Conservation (phyloP, 257 asterid species). For the Paulownia fortunei region DNA sequence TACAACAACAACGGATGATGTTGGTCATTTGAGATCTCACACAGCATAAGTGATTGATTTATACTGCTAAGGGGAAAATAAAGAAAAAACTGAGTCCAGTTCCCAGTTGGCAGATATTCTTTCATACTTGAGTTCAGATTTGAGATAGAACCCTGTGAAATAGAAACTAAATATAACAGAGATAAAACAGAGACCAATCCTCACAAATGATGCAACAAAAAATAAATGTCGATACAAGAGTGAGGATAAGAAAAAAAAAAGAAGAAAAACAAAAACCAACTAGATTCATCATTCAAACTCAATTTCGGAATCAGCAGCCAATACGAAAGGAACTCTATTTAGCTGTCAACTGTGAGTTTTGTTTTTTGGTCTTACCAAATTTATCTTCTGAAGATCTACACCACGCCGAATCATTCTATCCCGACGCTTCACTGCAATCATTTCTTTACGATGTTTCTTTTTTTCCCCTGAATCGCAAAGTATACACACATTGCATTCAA, state of each 20-base stretch:
- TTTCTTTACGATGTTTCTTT: conserved; percentile 86
- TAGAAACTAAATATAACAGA: conserved; percentile 22
- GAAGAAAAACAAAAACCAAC: neutral
- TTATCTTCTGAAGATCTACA: conserved; percentile 89
- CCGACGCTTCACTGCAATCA: conserved; percentile 77
- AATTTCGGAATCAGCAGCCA: conserved; percentile 17
- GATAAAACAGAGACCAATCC: conserved; percentile 9
- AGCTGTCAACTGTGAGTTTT: neutral
- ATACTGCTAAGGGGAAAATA: neutral
- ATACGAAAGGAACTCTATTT: neutral
- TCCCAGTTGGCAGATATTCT: conserved; percentile 24
- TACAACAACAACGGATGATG: conserved; percentile 41
- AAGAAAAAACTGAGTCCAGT: conserved; percentile 4
- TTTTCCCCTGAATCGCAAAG: conserved; percentile 69
- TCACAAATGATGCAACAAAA: neutral
- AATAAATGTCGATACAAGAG: neutral
- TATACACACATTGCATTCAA: conserved; percentile 33
- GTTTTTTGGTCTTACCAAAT: conserved; percentile 56
- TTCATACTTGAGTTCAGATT: conserved; percentile 13
- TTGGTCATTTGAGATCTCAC: conserved; percentile 26
- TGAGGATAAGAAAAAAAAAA: neutral
- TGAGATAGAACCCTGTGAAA: neutral
- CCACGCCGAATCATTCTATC: conserved; percentile 86
- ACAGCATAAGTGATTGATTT: conserved; percentile 17
- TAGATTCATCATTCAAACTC: conserved; percentile 8